Conservation (phyloP, 2,329 filamentous ascomycete species). For the Botryosphaeria agaves region DNA sequence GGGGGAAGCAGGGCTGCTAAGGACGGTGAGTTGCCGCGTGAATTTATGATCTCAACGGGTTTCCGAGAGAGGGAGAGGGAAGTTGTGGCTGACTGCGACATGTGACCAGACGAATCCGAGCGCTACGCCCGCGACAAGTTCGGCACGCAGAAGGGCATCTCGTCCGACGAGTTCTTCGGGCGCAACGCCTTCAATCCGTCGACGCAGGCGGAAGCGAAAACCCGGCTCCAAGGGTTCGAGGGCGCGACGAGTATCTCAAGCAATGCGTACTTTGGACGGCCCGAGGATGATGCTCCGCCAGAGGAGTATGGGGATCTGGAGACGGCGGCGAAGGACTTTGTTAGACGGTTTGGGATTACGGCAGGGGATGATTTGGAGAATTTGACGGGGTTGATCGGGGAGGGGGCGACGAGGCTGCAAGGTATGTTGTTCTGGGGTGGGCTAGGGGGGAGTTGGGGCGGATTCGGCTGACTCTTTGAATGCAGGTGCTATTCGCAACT, state of each 20-base stretch:
- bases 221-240: conserved; percentile 78
- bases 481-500: conserved; percentile 5
- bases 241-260: conserved; percentile 84
- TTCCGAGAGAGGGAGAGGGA: too few species aligned
- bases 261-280: conserved; percentile 92
- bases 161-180: conserved; percentile 95
- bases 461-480: neutral
- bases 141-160: conserved; percentile 84
- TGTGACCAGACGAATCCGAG: conserved; percentile 47
- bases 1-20: conserved; percentile 54
- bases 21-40: conserved; percentile 33
- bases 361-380: conserved; percentile 94
- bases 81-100: too few species aligned
- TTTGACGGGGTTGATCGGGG: conserved; percentile 62
- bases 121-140: conserved; percentile 79
- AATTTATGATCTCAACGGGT: neutral
- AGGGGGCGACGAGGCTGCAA: conserved; percentile 71
- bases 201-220: conserved; percentile 71
- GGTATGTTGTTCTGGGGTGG: conserved; percentile 22
- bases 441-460: neutral
- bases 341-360: conserved; percentile 86
- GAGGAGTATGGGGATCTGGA: conserved; percentile 70
- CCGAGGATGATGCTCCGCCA: conserved; percentile 61
- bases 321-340: conserved; percentile 86
- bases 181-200: conserved; percentile 71